Evolutionary conservation across 2,329 filamentous ascomycete species (phyloP).

Genomic region (Acephala macrosclerotiorum): DNA sequence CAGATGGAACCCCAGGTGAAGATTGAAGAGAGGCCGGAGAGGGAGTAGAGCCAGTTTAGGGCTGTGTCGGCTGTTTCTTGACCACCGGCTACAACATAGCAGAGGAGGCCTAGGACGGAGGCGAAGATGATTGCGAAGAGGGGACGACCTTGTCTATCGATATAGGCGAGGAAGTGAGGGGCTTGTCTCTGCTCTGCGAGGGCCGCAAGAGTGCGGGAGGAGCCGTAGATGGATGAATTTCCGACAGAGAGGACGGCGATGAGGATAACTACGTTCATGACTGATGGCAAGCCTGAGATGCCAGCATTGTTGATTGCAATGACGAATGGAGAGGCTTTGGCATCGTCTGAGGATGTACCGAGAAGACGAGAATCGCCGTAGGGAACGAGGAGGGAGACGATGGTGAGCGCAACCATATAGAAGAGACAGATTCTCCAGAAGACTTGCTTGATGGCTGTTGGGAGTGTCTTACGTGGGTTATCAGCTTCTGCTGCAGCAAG

Average conservation of each 20-base stretch:
- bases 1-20: constrained; percentile 71
- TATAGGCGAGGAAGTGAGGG: constrained; percentile 62
- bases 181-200: constrained; percentile 66
- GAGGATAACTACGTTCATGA: constrained; percentile 67
- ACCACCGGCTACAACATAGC: constrained; percentile 59
- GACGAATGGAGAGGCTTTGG: constrained; percentile 61
- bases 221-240: constrained; percentile 65
- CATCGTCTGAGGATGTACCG: constrained; percentile 43
- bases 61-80: constrained; percentile 54
- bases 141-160: constrained; percentile 64
- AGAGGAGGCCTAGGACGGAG: constrained; percentile 49
- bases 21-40: constrained; percentile 68
- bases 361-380: constrained; percentile 51
- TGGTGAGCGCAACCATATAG: constrained; percentile 59
- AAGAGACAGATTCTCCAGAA: constrained; percentile 62
- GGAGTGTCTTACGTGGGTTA: constrained; percentile 57
- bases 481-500: constrained; percentile 59
- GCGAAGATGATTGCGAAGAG: constrained; percentile 54
- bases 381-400: constrained; percentile 58
- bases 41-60: constrained; percentile 70
- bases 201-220: constrained; percentile 64
- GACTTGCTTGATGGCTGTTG: constrained; percentile 59
- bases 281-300: constrained; percentile 58
- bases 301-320: constrained; percentile 62
- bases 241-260: constrained; percentile 66